Percentiles rank a stretch among this genome's conserved stretches.
Conservation (phyloP, 257 asterid species). For the Fraxinus pennsylvanica region DNA sequence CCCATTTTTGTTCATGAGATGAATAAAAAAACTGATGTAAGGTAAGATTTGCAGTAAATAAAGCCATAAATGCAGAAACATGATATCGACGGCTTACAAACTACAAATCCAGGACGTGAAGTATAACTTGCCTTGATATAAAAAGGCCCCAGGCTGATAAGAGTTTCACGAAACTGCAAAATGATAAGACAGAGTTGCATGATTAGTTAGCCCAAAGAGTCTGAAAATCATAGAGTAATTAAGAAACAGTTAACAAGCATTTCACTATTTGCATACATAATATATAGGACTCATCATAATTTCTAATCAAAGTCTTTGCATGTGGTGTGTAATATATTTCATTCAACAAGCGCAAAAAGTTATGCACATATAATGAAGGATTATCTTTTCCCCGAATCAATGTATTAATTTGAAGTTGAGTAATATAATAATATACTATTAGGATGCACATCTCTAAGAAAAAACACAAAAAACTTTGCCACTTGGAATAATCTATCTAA, state of each 20-base stretch:
- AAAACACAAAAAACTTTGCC: not conserved
- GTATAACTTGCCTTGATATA: constrained; percentile 82
- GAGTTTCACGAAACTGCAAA: constrained; percentile 95
- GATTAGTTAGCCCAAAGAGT: constrained; percentile 20
- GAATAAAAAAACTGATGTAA: too few relatives aligned
- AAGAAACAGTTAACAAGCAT: constrained; percentile 3
- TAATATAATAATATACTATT: not conserved
- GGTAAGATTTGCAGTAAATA: not conserved
- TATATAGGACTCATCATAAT: not conserved
- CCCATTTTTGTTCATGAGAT: too few relatives aligned
- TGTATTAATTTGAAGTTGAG: not conserved
- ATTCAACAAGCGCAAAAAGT: not conserved
- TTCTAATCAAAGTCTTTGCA: not conserved
- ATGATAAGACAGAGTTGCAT: constrained; percentile 27
- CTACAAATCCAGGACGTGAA: constrained; percentile 12
- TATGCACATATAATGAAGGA: not conserved
- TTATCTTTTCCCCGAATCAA: not conserved
- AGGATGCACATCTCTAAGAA: not conserved
- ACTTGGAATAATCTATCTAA: not conserved
- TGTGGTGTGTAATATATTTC: not conserved
- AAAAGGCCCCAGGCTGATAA: constrained; percentile 89
- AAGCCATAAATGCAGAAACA: not conserved
- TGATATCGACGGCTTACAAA: constrained; percentile 17
- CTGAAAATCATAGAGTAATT: constrained; percentile 11
- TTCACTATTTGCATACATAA: not conserved